phyloP scores from a whole-genome alignment of 495 filamentous ascomycete species.

The Darksidea phi region DNA sequence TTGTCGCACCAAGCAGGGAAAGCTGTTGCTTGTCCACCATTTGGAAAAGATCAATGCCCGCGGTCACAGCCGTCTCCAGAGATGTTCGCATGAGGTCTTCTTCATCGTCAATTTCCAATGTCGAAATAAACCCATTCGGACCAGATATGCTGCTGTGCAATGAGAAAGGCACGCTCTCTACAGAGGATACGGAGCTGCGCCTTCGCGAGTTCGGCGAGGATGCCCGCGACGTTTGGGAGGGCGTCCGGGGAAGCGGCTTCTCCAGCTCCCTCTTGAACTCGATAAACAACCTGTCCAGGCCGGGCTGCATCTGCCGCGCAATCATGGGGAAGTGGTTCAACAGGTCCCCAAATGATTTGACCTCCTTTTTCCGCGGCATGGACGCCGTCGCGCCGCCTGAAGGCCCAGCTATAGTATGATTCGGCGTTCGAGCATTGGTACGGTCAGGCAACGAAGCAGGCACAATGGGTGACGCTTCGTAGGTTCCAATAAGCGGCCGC shows the following conservation, averaged over 20 bases:
- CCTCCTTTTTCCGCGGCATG: constrained; percentile 74
- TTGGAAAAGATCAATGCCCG: constrained; percentile 93
- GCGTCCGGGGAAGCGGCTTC: constrained; percentile 76
- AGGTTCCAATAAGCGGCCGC: constrained; percentile 79
- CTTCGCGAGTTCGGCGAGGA: constrained; percentile 44
- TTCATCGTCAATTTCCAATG: constrained; percentile 67
- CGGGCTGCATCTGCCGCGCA: constrained; percentile 91
- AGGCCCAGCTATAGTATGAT: constrained; percentile 6
- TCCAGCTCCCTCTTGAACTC: constrained; percentile 85
- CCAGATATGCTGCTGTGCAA: constrained; percentile 36
- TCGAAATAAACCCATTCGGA: constrained; percentile 32
- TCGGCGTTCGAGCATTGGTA: background rate
- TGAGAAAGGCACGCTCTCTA: constrained; percentile 34
- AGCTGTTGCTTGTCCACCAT: constrained; percentile 93
- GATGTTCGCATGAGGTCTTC: constrained; percentile 82
- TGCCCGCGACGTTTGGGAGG: constrained; percentile 50
- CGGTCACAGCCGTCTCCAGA: constrained; percentile 86
- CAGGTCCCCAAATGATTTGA: constrained; percentile 86
- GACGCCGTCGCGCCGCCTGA: constrained; percentile 32
- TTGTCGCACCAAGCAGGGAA: constrained; percentile 85
- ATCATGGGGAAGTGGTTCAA: constrained; percentile 95
- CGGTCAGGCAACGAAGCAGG: constrained; percentile 36
- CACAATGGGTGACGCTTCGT: constrained; percentile 59
- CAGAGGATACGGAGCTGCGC: constrained; percentile 33
- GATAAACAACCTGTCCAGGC: constrained; percentile 83